Conservation (phyloP, 2,329 filamentous ascomycete species). For the Cordyceps tenuipes region DNA sequence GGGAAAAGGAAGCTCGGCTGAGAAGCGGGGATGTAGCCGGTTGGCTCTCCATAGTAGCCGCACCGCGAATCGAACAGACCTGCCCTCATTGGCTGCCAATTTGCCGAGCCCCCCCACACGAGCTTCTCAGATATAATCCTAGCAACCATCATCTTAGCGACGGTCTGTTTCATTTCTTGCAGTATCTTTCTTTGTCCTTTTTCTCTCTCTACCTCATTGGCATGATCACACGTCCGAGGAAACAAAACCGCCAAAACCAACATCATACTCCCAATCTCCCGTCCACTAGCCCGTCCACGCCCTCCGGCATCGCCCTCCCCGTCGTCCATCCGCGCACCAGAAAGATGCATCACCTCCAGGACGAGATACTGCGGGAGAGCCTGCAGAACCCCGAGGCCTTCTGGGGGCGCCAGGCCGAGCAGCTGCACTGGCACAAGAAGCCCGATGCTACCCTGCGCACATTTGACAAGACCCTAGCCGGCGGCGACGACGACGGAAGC, state of each 20-base stretch:
- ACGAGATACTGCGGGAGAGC: constrained; percentile 30
- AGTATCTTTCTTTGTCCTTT: not conserved
- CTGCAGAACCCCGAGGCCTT: constrained; percentile 48
- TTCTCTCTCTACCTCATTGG: not conserved
- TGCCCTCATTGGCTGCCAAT: not conserved
- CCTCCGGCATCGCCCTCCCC: not conserved
- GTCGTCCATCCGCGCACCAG: not conserved
- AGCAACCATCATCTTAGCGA: not conserved
- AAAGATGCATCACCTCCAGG: constrained; percentile 12
- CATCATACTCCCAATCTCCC: not conserved
- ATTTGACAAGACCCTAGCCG: constrained; percentile 54
- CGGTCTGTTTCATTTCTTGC: not conserved
- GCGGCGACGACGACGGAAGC: constrained; percentile 31
- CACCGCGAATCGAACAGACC: not conserved
- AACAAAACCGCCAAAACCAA: not conserved
- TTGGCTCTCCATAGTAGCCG: not conserved
- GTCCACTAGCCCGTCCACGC: not conserved
- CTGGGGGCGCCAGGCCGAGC: constrained; percentile 65
- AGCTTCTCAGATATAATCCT: constrained; percentile 5
- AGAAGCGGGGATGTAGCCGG: not conserved
- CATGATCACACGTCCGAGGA: not conserved
- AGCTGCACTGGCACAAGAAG: constrained; percentile 72
- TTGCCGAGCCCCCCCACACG: constrained; percentile 3
- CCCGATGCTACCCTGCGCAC: constrained; percentile 55
- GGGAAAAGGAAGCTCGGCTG: constrained; percentile 9